A percentile compares a stretch with the other conserved stretches of the same genome.
These are phyloP conservation scores for Phlyctochytrium planicorne DNA, from an alignment of 192 early-diverging fungal genomes.

Conservation along the genomic window DNA sequence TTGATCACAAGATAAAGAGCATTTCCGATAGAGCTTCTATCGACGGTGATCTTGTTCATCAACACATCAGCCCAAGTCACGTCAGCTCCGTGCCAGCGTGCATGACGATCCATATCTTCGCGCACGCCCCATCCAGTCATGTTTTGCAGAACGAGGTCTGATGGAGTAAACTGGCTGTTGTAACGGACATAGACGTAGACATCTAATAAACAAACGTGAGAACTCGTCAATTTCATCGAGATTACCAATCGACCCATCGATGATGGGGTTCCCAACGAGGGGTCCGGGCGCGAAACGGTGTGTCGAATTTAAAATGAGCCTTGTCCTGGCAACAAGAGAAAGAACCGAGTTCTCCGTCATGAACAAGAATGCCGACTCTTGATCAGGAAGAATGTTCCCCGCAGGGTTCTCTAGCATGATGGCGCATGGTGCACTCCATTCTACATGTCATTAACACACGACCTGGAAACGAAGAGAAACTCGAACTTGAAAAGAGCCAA, in stretches of 20 bases:
- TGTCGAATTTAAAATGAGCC: conserved; percentile 41
- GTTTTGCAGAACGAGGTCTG: conserved; percentile 32
- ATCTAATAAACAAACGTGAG: conserved; percentile 17
- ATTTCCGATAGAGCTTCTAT: conserved; percentile 51
- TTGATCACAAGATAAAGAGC: conserved; percentile 53
- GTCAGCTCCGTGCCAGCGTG: conserved; percentile 50
- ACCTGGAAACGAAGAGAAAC: neutral
- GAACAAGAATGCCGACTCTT: conserved; percentile 53
- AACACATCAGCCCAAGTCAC: conserved; percentile 58
- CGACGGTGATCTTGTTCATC: conserved; percentile 56
- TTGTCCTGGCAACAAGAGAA: conserved; percentile 39
- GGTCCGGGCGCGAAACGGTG: conserved; percentile 50
- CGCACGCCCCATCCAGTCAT: conserved; percentile 53
- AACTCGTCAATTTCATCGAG: neutral
- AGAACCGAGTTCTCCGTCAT: conserved; percentile 48
- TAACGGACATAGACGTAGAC: conserved; percentile 51
- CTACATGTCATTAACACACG: conserved; percentile 22
- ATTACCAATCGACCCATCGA: conserved; percentile 30
- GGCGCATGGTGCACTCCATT: conserved; percentile 60
- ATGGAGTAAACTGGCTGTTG: conserved; percentile 50
- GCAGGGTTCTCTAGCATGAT: conserved; percentile 45
- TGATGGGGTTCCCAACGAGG: conserved; percentile 18
- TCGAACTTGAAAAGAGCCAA: neutral
- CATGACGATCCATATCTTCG: conserved; percentile 48
- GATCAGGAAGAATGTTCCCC: conserved; percentile 36